phyloP scores from a whole-genome alignment of 148 eudicot genomes.

The Nyssa sinensis region DNA sequence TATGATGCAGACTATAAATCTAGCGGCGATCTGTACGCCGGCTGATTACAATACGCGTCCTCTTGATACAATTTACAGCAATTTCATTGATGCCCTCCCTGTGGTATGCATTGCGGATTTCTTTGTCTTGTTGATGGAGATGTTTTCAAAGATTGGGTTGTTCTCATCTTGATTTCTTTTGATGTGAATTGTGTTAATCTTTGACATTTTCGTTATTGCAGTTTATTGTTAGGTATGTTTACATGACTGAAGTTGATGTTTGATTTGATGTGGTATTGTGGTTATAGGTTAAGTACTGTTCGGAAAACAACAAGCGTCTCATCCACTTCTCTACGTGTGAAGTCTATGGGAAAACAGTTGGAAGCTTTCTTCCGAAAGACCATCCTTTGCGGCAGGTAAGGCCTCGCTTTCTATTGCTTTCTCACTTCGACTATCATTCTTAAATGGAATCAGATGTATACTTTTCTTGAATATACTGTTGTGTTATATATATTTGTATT shows the following conservation, averaged over 20 bases:
- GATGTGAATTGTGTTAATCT: not conserved
- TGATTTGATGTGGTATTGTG: slow-evolving; percentile 23
- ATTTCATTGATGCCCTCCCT: slow-evolving; percentile 97
- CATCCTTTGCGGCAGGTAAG: slow-evolving; percentile 84
- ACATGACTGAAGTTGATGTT: slow-evolving; percentile 17
- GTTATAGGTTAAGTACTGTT: slow-evolving; percentile 89
- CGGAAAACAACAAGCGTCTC: slow-evolving; percentile 93
- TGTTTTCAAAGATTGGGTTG: not conserved
- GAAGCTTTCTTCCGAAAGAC: slow-evolving; percentile 85
- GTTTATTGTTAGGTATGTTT: not conserved
- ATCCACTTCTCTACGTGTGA: slow-evolving; percentile 99
- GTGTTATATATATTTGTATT: not conserved
- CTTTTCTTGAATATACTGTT: not conserved
- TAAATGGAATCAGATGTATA: slow-evolving; percentile 31
- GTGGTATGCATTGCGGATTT: slow-evolving; percentile 58
- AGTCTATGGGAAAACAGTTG: slow-evolving; percentile 97
- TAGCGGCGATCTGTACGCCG: slow-evolving; percentile 99
- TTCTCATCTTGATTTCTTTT: not conserved
- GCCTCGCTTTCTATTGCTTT: slow-evolving; percentile 12
- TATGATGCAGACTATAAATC: slow-evolving; percentile 70
- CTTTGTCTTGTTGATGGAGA: not conserved
- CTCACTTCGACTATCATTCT: slow-evolving; percentile 9
- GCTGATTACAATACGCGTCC: slow-evolving; percentile 98
- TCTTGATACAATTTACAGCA: slow-evolving; percentile 95
- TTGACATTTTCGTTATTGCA: not conserved